Conservation (phyloP, 352 stramenopile genomes). For the Globisporangium irregulare region DNA sequence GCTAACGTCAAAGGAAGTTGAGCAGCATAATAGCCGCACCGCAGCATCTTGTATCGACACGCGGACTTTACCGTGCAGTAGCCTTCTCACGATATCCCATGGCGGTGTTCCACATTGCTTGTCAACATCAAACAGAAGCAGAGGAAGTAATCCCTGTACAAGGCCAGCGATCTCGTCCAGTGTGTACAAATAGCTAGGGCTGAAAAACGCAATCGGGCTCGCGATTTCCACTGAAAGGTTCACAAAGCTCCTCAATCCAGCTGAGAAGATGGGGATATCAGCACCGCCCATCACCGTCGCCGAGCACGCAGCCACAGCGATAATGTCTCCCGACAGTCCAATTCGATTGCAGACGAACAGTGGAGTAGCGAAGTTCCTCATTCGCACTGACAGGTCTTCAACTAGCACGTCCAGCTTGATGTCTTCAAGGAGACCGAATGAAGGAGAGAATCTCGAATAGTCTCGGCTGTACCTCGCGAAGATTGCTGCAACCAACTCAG, state of each 20-base stretch:
- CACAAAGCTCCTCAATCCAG: conserved; percentile 33
- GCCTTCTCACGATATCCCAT: conserved; percentile 56
- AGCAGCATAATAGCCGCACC: conserved; percentile 40
- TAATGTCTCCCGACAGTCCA: conserved; percentile 28
- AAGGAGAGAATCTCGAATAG: conserved; percentile 25
- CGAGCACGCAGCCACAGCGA: conserved; percentile 28
- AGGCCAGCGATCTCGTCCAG: conserved; percentile 46
- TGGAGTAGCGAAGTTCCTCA: conserved; percentile 52
- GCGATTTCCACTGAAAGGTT: conserved; percentile 37
- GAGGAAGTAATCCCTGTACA: conserved; percentile 28
- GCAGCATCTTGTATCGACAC: conserved; percentile 36
- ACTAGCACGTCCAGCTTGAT: conserved; percentile 31
- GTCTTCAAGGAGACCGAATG: conserved; percentile 29
- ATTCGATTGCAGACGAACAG: conserved; percentile 39
- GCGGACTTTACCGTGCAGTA: conserved; percentile 55
- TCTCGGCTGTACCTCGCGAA: conserved; percentile 23
- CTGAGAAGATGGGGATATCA: conserved; percentile 27
- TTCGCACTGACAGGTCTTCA: conserved; percentile 29
- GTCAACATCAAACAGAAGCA: conserved; percentile 52
- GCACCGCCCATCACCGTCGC: background rate
- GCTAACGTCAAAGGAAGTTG: conserved; percentile 44
- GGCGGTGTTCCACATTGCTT: conserved; percentile 25
- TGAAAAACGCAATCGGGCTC: conserved; percentile 45
- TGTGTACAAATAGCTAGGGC: conserved; percentile 48
- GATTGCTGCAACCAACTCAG: conserved; percentile 21